Conservation (phyloP, 208 protist species). For the Naegleria fowleri region DNA sequence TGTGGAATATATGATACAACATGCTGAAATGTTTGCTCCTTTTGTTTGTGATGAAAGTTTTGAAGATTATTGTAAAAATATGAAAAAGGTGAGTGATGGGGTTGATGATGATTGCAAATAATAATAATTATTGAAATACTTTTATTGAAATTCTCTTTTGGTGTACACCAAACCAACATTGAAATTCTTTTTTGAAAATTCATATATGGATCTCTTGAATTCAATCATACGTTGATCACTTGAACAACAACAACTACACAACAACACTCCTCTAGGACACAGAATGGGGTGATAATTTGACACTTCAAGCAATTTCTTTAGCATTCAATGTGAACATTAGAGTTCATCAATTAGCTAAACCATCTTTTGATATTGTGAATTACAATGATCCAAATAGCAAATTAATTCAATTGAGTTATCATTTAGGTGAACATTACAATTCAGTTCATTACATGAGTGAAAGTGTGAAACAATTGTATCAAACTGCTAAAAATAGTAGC, state of each 20-base stretch:
- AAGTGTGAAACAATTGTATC: neutral
- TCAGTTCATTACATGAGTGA: constrained; percentile 10
- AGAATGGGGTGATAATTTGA: neutral
- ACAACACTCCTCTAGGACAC: neutral
- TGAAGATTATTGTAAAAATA: neutral
- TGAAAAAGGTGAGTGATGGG: neutral
- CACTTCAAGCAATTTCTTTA: neutral
- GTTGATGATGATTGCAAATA: neutral
- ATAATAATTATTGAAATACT: too few species aligned
- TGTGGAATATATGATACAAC: neutral
- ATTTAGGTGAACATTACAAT: constrained; percentile 19
- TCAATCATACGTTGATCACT: too few species aligned
- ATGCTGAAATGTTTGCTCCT: neutral
- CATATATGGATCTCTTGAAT: too few species aligned
- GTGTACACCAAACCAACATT: too few species aligned
- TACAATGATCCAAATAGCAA: neutral
- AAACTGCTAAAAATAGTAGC: neutral
- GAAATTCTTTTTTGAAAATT: too few species aligned
- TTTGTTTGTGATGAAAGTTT: neutral
- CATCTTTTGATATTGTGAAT: neutral
- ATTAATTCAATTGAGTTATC: constrained; percentile 15
- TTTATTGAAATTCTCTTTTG: too few species aligned
- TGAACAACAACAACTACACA: too few species aligned
- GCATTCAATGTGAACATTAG: neutral
- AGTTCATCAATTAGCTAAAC: neutral